Conservation (phyloP, 331 rosid species). For the Saraca asoca region DNA sequence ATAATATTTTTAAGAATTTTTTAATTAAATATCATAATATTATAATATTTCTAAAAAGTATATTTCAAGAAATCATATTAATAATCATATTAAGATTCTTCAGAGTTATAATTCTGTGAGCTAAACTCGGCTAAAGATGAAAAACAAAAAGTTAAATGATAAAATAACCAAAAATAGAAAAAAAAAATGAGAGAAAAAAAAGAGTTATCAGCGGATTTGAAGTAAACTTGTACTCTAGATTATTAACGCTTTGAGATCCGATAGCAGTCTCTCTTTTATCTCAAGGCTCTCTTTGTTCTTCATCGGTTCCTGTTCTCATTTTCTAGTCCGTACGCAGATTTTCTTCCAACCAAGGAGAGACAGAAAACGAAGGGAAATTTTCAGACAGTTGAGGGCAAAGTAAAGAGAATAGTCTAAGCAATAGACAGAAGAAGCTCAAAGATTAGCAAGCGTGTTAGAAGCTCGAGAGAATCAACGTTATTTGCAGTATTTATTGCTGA, state of each 20-base stretch:
- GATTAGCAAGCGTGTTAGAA: slow-evolving; percentile 26
- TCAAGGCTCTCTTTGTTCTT: slow-evolving; percentile 66
- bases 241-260: slow-evolving; percentile 67
- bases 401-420: background rate
- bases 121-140: no score
- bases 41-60: no score
- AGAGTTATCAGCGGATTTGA: slow-evolving; percentile 55
- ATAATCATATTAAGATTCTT: no score
- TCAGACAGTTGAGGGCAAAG: slow-evolving; percentile 23
- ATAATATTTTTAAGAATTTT: no score
- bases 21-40: no score
- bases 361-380: slow-evolving; percentile 32
- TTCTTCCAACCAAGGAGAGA: slow-evolving; percentile 53
- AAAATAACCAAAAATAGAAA: no score
- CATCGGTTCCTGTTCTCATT: slow-evolving; percentile 67
- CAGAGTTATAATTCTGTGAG: no score
- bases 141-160: no score
- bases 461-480: slow-evolving; percentile 11
- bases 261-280: slow-evolving; percentile 46
- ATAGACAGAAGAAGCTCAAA: slow-evolving; percentile 6
- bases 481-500: slow-evolving; percentile 20
- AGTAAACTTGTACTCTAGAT: slow-evolving; percentile 41
- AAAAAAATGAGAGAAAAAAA: background rate
- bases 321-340: slow-evolving; percentile 63
- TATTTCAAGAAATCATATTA: no score